A percentile compares a stretch with the other conserved stretches of the same genome.
Conservation (phyloP, 768 basidiomycete species). For the Rhizopogon vesiculosus region DNA sequence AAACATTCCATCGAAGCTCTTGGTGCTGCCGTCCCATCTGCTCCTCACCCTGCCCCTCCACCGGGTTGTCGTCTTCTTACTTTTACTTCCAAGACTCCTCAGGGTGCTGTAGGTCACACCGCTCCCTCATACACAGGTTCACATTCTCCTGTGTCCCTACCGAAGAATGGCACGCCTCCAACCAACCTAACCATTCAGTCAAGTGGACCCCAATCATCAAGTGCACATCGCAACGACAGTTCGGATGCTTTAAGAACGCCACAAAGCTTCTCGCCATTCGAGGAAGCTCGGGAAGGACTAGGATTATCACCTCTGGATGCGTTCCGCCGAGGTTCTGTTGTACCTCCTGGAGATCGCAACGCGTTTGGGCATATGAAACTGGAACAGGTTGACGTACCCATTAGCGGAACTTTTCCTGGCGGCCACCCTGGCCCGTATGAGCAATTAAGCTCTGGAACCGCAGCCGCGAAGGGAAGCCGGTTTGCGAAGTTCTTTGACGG, state of each 20-base stretch:
- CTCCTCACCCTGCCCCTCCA: slow-evolving; percentile 34
- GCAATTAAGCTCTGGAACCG: slow-evolving; percentile 38
- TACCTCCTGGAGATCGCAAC: slow-evolving; percentile 16
- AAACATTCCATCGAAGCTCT: slow-evolving; percentile 36
- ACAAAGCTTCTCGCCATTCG: slow-evolving; percentile 53
- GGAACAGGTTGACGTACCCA: slow-evolving; percentile 19
- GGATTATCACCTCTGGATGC: slow-evolving; percentile 13
- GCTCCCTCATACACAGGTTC: slow-evolving; percentile 13
- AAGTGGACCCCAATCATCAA: background rate
- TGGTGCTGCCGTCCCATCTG: slow-evolving; percentile 24
- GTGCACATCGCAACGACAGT: background rate
- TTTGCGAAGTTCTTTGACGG: slow-evolving; percentile 86
- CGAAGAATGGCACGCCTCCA: slow-evolving; percentile 15
- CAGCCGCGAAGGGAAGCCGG: slow-evolving; percentile 68
- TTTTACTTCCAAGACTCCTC: slow-evolving; percentile 25
- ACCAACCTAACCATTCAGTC: slow-evolving; percentile 1
- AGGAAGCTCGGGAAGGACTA: slow-evolving; percentile 31
- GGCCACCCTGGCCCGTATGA: slow-evolving; percentile 18
- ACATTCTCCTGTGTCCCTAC: slow-evolving; percentile 18
- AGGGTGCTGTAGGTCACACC: slow-evolving; percentile 12
- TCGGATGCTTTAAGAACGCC: slow-evolving; percentile 10
- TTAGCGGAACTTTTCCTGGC: slow-evolving; percentile 1
- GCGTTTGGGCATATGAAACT: slow-evolving; percentile 10
- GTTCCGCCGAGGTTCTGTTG: slow-evolving; percentile 14
- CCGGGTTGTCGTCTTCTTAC: slow-evolving; percentile 41